A percentile compares a stretch with the other conserved stretches of the same genome.
Conservation (phyloP, 352 stramenopile species). For the Globisporangium recalcitrans region DNA sequence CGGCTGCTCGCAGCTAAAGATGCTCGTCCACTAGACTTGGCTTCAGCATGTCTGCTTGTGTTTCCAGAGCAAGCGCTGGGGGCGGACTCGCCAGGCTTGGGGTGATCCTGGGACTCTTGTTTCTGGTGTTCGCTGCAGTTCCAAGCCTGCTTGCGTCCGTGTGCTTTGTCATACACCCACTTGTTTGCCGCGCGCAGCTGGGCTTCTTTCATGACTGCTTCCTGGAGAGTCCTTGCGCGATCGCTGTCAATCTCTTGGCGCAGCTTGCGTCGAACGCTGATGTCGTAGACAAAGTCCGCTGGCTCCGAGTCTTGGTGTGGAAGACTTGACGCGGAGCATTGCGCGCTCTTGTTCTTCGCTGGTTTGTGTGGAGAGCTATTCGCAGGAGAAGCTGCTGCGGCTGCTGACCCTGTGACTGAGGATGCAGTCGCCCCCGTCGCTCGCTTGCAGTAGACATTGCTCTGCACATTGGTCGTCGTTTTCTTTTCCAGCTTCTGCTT, state of each 20-base stretch:
- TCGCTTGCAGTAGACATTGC: conserved; percentile 30
- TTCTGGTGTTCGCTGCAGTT: conserved; percentile 2
- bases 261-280: conserved; percentile 41
- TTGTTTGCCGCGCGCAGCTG: conserved; percentile 35
- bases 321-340: not conserved
- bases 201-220: conserved; percentile 29
- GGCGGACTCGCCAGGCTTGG: not conserved
- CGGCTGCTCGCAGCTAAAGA: conserved; percentile 8
- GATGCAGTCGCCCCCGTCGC: conserved; percentile 15
- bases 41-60: not conserved
- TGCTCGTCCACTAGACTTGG: not conserved
- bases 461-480: conserved; percentile 1
- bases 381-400: not conserved
- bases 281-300: conserved; percentile 74
- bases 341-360: not conserved
- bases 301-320: conserved; percentile 12
- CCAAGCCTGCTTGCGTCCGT: conserved; percentile 26
- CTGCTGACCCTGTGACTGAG: conserved; percentile 6
- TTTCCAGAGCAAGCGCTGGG: conserved; percentile 9
- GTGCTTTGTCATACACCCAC: conserved; percentile 28
- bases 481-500: conserved; percentile 19
- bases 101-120: not conserved
- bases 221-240: conserved; percentile 26
- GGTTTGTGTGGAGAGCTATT: not conserved
- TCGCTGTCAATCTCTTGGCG: conserved; percentile 56